A percentile compares a stretch with the other conserved stretches of the same genome.
phyloP scores from a whole-genome alignment of 1,284 basidiomycete genomes.

The Ustilago loliicola region DNA sequence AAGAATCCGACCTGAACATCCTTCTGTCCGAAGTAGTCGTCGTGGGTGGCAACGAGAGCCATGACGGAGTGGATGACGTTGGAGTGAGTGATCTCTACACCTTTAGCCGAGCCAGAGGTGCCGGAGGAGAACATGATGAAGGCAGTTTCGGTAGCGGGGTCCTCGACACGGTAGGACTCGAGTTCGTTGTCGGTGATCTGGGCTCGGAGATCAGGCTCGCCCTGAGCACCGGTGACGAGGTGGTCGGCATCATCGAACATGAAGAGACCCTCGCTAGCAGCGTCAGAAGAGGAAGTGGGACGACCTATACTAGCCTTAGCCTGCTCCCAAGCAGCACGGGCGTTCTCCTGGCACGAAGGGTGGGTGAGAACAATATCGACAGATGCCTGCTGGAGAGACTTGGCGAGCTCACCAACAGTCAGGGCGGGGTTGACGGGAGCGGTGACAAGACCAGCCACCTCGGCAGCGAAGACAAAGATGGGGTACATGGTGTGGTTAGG shows the following conservation, averaged over 20 bases:
- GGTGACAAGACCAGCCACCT: constrained; percentile 50
- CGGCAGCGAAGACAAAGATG: constrained; percentile 55
- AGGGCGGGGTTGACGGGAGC: constrained; percentile 65
- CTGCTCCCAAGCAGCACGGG: constrained; percentile 50
- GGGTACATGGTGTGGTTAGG: constrained; percentile 67
- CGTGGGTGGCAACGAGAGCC: constrained; percentile 42
- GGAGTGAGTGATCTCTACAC: constrained; percentile 65
- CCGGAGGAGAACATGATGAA: constrained; percentile 66
- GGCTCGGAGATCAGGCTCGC: constrained; percentile 55
- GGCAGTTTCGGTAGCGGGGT: constrained; percentile 49
- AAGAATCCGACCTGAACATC: constrained; percentile 60
- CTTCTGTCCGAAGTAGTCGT: constrained; percentile 53
- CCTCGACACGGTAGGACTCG: constrained; percentile 45
- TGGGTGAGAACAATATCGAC: constrained; percentile 55
- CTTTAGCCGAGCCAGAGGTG: constrained; percentile 67
- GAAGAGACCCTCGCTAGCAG: constrained; percentile 48
- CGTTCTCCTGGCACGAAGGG: constrained; percentile 51
- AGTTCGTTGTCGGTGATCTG: constrained; percentile 46
- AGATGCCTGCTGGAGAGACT: constrained; percentile 59
- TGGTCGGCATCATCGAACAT: constrained; percentile 60
- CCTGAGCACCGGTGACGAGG: constrained; percentile 28
- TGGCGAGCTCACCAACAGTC: constrained; percentile 62
- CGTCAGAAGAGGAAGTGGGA: constrained; percentile 13
- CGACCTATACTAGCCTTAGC: constrained; percentile 42
- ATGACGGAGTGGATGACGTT: constrained; percentile 62